Conservation (phyloP, 2,329 filamentous ascomycete species). For the Aspergillus caelatus region DNA sequence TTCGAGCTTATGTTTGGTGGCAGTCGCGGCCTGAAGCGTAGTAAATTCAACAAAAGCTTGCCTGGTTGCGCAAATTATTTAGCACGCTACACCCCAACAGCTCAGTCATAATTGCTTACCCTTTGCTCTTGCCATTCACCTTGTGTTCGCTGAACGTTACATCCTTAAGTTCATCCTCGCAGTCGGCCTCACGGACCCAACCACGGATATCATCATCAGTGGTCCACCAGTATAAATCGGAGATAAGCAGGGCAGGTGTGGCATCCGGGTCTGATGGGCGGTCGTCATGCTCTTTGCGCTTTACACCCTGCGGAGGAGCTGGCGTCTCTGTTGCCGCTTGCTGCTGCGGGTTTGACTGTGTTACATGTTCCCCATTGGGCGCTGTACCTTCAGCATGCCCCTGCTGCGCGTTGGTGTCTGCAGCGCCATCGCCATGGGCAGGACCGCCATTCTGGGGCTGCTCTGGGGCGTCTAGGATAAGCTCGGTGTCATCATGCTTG, state of each 20-base stretch:
- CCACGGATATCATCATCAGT: constrained; percentile 93
- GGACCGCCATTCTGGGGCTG: constrained; percentile 29
- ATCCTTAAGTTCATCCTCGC: constrained; percentile 84
- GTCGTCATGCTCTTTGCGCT: constrained; percentile 63
- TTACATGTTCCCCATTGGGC: constrained; percentile 30
- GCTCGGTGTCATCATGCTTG: constrained; percentile 44
- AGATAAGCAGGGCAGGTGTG: constrained; percentile 76
- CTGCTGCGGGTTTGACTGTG: constrained; percentile 25
- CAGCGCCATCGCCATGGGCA: constrained; percentile 19
- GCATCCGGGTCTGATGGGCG: constrained; percentile 61
- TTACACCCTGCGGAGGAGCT: constrained; percentile 58
- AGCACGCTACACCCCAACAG: not conserved
- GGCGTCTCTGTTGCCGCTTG: constrained; percentile 24
- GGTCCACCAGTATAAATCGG: constrained; percentile 94
- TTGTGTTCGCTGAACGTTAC: constrained; percentile 98
- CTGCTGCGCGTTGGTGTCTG: constrained; percentile 25
- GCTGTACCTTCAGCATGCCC: constrained; percentile 27
- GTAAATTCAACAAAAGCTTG: constrained; percentile 85
- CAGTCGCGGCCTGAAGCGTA: constrained; percentile 81
- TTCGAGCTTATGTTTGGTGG: constrained; percentile 81
- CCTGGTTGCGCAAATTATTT: constrained; percentile 36
- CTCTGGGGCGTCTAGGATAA: constrained; percentile 43
- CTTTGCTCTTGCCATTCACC: constrained; percentile 98
- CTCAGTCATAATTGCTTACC: constrained; percentile 61
- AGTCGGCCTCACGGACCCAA: constrained; percentile 77